Conservation (phyloP, 495 filamentous ascomycete genomes). For the Aspergillus campestris region DNA sequence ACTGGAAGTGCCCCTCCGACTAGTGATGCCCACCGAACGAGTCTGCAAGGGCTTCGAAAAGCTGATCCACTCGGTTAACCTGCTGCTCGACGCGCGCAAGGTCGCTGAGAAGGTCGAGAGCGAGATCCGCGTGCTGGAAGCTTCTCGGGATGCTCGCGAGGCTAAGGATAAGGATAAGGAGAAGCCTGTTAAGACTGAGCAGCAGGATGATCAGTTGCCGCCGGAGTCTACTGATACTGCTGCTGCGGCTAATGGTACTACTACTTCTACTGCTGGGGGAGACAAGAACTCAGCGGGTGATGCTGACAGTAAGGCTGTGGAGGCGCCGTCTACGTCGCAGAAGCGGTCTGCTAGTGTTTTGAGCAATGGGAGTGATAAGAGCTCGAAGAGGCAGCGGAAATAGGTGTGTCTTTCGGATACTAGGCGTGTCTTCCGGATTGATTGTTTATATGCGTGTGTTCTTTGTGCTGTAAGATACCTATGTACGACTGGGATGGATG, state of each 20-base stretch:
- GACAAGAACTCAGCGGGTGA: constrained; percentile 1
- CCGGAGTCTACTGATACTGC: constrained; percentile 10
- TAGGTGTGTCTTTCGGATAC: constrained; percentile 21
- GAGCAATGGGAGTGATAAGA: constrained; percentile 61
- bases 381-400: constrained; percentile 62
- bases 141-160: constrained; percentile 54
- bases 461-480: constrained; percentile 19
- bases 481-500: constrained; percentile 34
- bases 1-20: constrained; percentile 65
- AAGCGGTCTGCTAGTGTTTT: constrained; percentile 74
- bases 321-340: constrained; percentile 26
- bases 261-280: background rate
- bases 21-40: constrained; percentile 77
- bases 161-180: constrained; percentile 22
- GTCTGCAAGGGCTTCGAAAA: constrained; percentile 76
- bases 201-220: constrained; percentile 21
- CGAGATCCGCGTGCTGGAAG: constrained; percentile 67
- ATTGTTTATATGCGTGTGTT: background rate
- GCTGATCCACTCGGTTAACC: constrained; percentile 63
- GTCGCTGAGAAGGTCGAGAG: constrained; percentile 75
- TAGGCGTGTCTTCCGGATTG: too few species aligned
- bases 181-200: constrained; percentile 30
- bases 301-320: constrained; percentile 8
- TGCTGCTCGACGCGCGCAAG: constrained; percentile 75
- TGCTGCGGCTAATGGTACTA: constrained; percentile 1